Evolutionary conservation across 495 filamentous ascomycete genomes (phyloP), one percentile per base, ranked within the genome.

Genomic region (Rhypophila decipiens): DNA sequence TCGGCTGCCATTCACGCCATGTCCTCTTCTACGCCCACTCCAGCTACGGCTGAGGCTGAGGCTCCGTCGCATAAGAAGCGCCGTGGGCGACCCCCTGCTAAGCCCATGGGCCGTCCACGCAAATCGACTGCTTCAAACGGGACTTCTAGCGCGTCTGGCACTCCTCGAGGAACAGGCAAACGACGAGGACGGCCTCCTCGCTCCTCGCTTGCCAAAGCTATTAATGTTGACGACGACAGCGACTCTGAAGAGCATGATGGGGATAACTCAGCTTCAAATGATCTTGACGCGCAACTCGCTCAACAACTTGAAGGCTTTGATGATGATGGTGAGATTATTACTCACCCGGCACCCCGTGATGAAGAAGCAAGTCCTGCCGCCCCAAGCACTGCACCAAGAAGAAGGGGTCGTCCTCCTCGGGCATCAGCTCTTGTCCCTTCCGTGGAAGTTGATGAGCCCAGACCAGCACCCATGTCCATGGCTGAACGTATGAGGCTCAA

Each of bases 401-500:
- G 53, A 50, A 47, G 53, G 9, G 53, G 60, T n/a, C 57, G 62
- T 4, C 57, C 59, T 18, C 57, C 57, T 11, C 46, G 47, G 5
- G 31, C 50, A 8, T 24, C 46, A 12, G 47, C 44, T 5, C 24
- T 47, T 19, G 18, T 33, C 11, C 29, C 27, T 3, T 19, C 40
- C 4, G 44, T 38, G n/a, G 31, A 21, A 24, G n/a, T 38, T 13
- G 12, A 43, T 29, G 61, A 54, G 18, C 19, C 43, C 2, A 50
- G 49, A 2, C 39, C 13, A 15, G 41, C 37, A 15, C 46, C 57
- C 0, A 57, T 74, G 57, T 73, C 72, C 7, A 65, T 75, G 65
- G 62, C 62, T 27, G 72, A 74, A 22, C 57, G 69, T n/a, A 68
- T 71, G 60, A 65, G 59, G 36, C 50, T 70, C 11, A 64, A 59